Conservation (phyloP, 2,329 filamentous ascomycete species). For the Furcasterigmium furcatum region DNA sequence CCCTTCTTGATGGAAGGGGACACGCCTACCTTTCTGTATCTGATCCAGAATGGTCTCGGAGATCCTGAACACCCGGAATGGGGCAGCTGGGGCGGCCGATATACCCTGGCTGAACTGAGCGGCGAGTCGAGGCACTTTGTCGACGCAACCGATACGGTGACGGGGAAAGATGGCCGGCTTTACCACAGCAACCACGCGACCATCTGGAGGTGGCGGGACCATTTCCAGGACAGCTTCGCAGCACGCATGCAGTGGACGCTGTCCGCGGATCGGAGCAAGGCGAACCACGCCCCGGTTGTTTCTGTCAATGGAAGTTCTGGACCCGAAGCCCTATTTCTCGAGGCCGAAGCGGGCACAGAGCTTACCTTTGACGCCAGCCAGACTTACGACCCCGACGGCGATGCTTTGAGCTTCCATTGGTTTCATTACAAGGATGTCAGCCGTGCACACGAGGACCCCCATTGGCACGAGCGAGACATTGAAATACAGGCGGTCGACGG, state of each 20-base stretch:
- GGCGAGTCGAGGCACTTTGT: constrained; percentile 14
- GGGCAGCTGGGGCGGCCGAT: constrained; percentile 47
- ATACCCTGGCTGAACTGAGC: constrained; percentile 14
- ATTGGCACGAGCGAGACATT: constrained; percentile 31
- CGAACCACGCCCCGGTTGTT: constrained; percentile 42
- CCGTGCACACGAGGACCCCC: constrained; percentile 22
- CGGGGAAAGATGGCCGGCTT: constrained; percentile 17
- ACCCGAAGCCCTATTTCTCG: constrained; percentile 28
- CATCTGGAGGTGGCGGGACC: constrained; percentile 36
- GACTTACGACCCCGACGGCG: constrained; percentile 41
- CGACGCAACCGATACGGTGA: constrained; percentile 20
- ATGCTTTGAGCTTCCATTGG: constrained; percentile 41
- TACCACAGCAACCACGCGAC: constrained; percentile 23
- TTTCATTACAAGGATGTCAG: constrained; percentile 39
- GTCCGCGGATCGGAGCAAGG: constrained; percentile 17
- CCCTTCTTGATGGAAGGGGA: constrained; percentile 50
- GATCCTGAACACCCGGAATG: constrained; percentile 40
- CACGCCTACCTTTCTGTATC: constrained; percentile 36
- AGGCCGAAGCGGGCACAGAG: constrained; percentile 29
- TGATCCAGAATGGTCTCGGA: no score
- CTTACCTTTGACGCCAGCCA: constrained; percentile 39
- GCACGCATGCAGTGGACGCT: constrained; percentile 34
- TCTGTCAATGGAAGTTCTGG: constrained; percentile 36
- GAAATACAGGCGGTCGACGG: no score
- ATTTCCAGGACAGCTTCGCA: constrained; percentile 36